Conservation (phyloP, 441 rosid species). For the Theobroma grandiflorum region DNA sequence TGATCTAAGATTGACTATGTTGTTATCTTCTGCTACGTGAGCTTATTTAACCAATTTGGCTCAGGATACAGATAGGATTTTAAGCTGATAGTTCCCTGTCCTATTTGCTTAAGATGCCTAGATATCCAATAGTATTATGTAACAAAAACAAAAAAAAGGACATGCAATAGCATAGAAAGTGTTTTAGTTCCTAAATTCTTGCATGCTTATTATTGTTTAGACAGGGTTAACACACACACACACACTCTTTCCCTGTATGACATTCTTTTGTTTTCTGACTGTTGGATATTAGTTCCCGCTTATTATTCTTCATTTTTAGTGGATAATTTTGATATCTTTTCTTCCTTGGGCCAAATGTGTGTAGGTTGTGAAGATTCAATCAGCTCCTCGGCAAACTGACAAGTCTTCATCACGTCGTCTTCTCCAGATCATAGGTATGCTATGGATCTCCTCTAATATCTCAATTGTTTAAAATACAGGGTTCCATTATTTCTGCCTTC, state of each 20-base stretch:
- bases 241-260: no score
- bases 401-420: slow-evolving; percentile 74
- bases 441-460: slow-evolving; percentile 1
- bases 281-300: not conserved
- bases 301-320: slow-evolving; percentile 4
- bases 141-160: not conserved
- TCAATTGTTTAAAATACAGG: slow-evolving; percentile 8
- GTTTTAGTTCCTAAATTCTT: not conserved
- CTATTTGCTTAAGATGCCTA: slow-evolving; percentile 1
- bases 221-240: not conserved
- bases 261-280: not conserved
- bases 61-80: slow-evolving; percentile 7
- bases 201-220: not conserved
- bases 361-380: slow-evolving; percentile 73
- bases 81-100: not conserved
- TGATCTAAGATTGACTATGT: not conserved
- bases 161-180: slow-evolving; percentile 4
- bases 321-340: slow-evolving; percentile 23
- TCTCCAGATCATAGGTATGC: slow-evolving; percentile 92
- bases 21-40: not conserved
- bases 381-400: slow-evolving; percentile 70
- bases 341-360: slow-evolving; percentile 32
- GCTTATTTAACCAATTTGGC: not conserved
- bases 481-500: not conserved
- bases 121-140: not conserved